Evolutionary conservation across 2,329 filamentous ascomycete genomes (phyloP).

Genomic region (Thielaviopsis musarum): DNA sequence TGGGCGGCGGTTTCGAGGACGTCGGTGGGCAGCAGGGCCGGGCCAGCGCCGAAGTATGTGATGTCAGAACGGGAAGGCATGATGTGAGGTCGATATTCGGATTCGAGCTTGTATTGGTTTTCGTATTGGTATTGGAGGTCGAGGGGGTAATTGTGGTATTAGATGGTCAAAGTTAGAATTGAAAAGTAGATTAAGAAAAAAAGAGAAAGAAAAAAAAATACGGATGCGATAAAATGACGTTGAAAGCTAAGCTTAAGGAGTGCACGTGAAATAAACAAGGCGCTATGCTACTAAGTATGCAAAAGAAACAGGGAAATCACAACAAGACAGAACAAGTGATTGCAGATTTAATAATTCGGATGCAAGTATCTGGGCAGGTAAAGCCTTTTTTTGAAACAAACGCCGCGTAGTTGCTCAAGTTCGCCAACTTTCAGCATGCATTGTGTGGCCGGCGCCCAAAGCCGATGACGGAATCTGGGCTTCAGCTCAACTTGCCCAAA

Average conservation of each 20-base stretch:
- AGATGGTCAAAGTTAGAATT: not conserved
- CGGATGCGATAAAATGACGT: not conserved
- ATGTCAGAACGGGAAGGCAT: constrained; percentile 64
- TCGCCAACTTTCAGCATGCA: not conserved
- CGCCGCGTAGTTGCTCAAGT: not conserved
- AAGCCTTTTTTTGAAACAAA: not conserved
- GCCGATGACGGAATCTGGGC: constrained; percentile 5
- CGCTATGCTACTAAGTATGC: not conserved
- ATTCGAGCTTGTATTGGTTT: too few species aligned
- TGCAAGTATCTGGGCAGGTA: not conserved
- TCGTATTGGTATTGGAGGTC: not conserved
- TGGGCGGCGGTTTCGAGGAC: constrained; percentile 63
- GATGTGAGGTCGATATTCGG: not conserved
- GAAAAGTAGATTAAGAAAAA: not conserved
- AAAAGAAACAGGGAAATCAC: not conserved
- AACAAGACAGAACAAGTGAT: not conserved
- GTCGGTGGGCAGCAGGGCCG: constrained; percentile 65
- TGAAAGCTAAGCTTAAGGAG: not conserved
- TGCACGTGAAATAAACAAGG: not conserved
- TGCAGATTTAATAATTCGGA: not conserved
- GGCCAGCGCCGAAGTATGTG: constrained; percentile 80
- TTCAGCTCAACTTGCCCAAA: not conserved
- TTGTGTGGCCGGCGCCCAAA: not conserved
- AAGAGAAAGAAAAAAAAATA: not conserved
- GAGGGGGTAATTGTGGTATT: not conserved